Base-by-base conservation (phyloP, 148 eudicot species). In the Spergularia marina region DNA sequence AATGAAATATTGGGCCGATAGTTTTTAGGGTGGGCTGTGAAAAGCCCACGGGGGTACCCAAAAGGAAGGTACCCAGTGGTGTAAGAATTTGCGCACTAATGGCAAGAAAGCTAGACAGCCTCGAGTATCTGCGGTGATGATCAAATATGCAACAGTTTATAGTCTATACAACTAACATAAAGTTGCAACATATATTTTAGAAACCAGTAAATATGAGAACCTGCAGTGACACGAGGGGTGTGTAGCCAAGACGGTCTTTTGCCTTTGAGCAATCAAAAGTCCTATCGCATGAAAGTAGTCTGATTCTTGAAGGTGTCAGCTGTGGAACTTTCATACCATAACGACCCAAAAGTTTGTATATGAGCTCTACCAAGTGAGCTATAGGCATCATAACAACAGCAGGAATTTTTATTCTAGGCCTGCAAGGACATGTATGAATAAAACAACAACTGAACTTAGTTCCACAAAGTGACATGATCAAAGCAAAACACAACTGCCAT, bases 271-370 rank as follows among this genome's bases (percentile, higher is more conserved):
- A 80, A 80, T 74, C 81, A 76, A 92, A 96, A 54, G 98, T 92
- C 83, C 99, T 87, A 83, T 82, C 84, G 83, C 89, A 75, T 69
- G 97, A 87, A 23, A 91, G 84, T 62, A 96, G 97, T 75, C 98
- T 85, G 76, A 96, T 84, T 85, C 99, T 89, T 73, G 98, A 92
- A 69, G 99, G 98, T 69, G 97, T 96, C 71, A 96, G 78, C 85
- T 92, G 99, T 36, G 99, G 99, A 70, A 92, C 99, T 85, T 91
- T 92, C 99, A 92, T 92, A 15, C 99, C 98, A 80, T 85, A 92
- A 41, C 97, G 93, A 6, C 91, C 99, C 30, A 96, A 83, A 25
- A 92, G 62, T 78, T 83, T 92, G 82, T 92, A 92, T 5, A 74
- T 84, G 65, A 70, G 74, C 88, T 89, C 97, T 62, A 92, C 94